A percentile compares a stretch with the other conserved stretches of the same genome.
Evolutionary conservation across 805 yeast genomes (phyloP).

Genomic region (Yarrowia bubula): DNA sequence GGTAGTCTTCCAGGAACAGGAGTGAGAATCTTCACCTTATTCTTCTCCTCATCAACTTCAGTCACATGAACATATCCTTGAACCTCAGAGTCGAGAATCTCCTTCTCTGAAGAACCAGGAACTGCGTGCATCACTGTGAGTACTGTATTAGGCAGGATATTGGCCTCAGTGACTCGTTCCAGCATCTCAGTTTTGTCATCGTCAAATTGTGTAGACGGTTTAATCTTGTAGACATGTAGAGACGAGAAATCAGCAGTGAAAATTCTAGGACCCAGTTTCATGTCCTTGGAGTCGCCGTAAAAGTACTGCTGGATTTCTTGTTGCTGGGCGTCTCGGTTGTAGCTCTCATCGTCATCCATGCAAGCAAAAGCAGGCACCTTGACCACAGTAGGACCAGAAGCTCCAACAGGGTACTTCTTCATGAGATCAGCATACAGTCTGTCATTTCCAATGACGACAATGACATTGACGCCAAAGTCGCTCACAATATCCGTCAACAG

Average conservation of each 20-base stretch:
- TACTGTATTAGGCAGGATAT: conserved; percentile 66
- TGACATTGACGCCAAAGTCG: conserved; percentile 56
- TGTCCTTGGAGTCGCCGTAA: conserved; percentile 65
- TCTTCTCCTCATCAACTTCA: conserved; percentile 72
- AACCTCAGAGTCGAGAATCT: conserved; percentile 56
- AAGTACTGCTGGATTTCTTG: conserved; percentile 81
- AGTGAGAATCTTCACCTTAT: conserved; percentile 64
- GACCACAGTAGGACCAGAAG: conserved; percentile 44
- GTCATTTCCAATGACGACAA: conserved; percentile 77
- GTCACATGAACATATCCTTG: conserved; percentile 74
- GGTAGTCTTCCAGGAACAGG: conserved; percentile 92
- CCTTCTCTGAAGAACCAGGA: conserved; percentile 44
- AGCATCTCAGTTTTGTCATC: conserved; percentile 41
- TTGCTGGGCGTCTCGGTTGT: conserved; percentile 68
- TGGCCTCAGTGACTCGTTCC: conserved; percentile 40
- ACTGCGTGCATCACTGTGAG: conserved; percentile 61
- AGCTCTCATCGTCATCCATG: conserved; percentile 69
- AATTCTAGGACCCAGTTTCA: conserved; percentile 75
- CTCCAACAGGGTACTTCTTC: conserved; percentile 41
- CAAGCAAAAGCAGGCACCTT: conserved; percentile 76
- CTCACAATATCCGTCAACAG: conserved; percentile 57
- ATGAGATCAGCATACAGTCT: conserved; percentile 61
- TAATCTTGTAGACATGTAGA: conserved; percentile 52
- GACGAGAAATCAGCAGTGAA: conserved; percentile 67
- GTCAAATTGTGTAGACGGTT: conserved; percentile 29